Conservation (phyloP, 2,329 filamentous ascomycete species). For the Xylaria sp. region DNA sequence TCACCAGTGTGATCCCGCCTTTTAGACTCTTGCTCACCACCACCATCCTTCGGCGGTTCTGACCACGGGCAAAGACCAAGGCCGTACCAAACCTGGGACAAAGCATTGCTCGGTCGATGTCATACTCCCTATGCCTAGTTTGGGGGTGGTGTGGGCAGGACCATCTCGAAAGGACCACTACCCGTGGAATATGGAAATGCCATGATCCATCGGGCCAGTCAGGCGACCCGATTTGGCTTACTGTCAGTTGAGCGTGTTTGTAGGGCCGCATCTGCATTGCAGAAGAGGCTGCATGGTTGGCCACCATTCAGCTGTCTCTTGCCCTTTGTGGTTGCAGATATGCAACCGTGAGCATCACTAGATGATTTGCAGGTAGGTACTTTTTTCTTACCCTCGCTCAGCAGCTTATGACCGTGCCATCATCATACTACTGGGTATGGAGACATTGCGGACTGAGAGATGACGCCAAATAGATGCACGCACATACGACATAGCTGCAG, state of each 20-base stretch:
- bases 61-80: not conserved
- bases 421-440: not conserved
- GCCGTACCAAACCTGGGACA: not conserved
- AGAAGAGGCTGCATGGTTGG: constrained; percentile 39
- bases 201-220: constrained; percentile 36
- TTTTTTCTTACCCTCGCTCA: constrained; percentile 29
- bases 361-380: constrained; percentile 27
- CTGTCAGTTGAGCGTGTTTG: constrained; percentile 35
- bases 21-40: constrained; percentile 8
- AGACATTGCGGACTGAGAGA: constrained; percentile 32
- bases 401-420: constrained; percentile 40
- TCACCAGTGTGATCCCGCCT: not conserved
- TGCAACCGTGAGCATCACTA: constrained; percentile 40
- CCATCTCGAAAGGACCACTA: constrained; percentile 25
- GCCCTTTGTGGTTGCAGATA: constrained; percentile 42
- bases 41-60: not conserved
- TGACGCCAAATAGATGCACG: constrained; percentile 30
- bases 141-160: constrained; percentile 28
- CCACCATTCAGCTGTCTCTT: constrained; percentile 41
- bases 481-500: not conserved
- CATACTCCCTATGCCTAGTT: constrained; percentile 26
- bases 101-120: constrained; percentile 2
- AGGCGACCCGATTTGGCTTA: constrained; percentile 44
- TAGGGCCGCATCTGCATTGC: constrained; percentile 41
- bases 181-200: constrained; percentile 28